A percentile compares a stretch with the other conserved stretches of the same genome.
Evolutionary conservation across 2,329 filamentous ascomycete genomes (phyloP).

Genomic region (Scortechinia acanthostroma): DNA sequence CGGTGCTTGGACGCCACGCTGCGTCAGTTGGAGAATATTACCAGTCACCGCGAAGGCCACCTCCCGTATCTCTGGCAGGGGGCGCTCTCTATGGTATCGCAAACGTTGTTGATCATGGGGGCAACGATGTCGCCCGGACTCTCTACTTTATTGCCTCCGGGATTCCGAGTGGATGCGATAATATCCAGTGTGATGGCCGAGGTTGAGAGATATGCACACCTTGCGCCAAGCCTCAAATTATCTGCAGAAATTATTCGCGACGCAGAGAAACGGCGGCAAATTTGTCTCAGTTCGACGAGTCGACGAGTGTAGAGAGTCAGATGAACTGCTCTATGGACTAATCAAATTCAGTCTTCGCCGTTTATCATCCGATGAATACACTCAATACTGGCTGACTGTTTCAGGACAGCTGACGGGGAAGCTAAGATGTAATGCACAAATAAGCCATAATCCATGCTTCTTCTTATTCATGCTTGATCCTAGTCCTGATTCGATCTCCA

Average conservation of each 20-base stretch:
- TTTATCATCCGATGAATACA: too few species aligned
- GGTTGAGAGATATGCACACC: conserved; percentile 65
- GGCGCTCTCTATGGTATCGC: conserved; percentile 74
- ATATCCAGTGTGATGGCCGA: conserved; percentile 73
- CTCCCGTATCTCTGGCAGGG: conserved; percentile 84
- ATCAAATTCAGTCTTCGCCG: too few species aligned
- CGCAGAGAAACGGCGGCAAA: conserved; percentile 65
- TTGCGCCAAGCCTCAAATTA: conserved; percentile 70
- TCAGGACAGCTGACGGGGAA: too few species aligned
- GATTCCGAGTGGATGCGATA: conserved; percentile 64
- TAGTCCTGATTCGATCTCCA: too few species aligned
- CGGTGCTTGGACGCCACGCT: conserved; percentile 77
- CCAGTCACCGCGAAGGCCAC: conserved; percentile 70
- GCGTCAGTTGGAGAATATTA: conserved; percentile 72
- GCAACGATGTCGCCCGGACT: conserved; percentile 74
- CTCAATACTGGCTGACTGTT: too few species aligned
- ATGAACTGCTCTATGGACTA: too few species aligned
- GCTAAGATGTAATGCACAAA: too few species aligned
- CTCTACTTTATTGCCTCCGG: conserved; percentile 53
- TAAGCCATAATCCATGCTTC: too few species aligned
- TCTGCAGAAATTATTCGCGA: conserved; percentile 77
- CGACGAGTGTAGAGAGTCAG: too few species aligned
- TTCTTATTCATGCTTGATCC: too few species aligned
- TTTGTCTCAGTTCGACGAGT: too few species aligned
- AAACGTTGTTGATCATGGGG: conserved; percentile 76